Percentiles rank a stretch among this genome's conserved stretches.
phyloP scores from a whole-genome alignment of 176 grass and related monocot species.

The Cocos nucifera region DNA sequence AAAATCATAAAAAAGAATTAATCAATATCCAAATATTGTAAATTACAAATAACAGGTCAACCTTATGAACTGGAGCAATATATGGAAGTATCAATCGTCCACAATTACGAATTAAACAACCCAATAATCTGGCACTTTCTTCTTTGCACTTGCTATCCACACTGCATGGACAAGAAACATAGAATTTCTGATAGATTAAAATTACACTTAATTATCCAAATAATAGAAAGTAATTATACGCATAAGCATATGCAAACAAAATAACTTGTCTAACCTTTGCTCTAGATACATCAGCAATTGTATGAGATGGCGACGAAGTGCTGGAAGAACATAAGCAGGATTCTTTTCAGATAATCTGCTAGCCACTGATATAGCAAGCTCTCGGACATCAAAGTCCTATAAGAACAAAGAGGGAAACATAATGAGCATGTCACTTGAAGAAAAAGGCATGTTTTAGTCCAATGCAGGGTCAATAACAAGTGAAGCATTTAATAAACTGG shows the following conservation, averaged over 20 bases:
- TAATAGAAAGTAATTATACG: no score
- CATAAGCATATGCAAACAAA: slow-evolving; percentile 16
- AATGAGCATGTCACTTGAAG: neutral
- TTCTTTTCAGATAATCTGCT: slow-evolving; percentile 98
- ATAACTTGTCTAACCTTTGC: slow-evolving; percentile 50
- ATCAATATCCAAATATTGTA: slow-evolving; percentile 3
- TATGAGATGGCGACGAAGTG: slow-evolving; percentile 94
- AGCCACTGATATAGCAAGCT: slow-evolving; percentile 81
- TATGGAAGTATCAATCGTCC: slow-evolving; percentile 91
- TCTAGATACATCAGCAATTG: slow-evolving; percentile 91
- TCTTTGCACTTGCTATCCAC: slow-evolving; percentile 97
- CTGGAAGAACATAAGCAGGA: slow-evolving; percentile 93
- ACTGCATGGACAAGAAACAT: slow-evolving; percentile 28
- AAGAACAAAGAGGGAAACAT: slow-evolving; percentile 7
- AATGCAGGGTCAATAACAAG: no score
- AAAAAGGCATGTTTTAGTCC: no score
- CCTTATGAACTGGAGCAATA: slow-evolving; percentile 97
- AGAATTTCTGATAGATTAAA: no score
- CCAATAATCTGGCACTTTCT: slow-evolving; percentile 81
- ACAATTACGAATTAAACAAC: slow-evolving; percentile 86
- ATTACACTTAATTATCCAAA: no score
- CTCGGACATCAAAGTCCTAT: slow-evolving; percentile 88
- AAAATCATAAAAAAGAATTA: slow-evolving; percentile 20
- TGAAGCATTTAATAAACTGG: no score
- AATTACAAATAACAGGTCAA: slow-evolving; percentile 8